Evolutionary conservation across 495 filamentous ascomycete species (phyloP), one percentile per base, ranked within the genome.

Genomic region (Choiromyces venosus): DNA sequence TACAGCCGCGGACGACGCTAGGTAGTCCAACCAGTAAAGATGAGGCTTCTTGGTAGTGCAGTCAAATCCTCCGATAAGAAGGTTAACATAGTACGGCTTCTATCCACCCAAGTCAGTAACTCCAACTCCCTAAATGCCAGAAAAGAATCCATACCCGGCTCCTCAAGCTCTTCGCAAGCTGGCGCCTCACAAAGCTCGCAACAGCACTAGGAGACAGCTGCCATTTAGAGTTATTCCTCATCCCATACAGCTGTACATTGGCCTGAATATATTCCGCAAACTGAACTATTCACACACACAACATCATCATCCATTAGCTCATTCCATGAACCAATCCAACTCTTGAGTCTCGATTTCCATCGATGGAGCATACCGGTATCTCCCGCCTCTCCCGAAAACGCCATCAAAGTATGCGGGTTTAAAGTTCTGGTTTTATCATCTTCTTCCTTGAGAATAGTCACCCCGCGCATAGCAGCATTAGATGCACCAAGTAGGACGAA

Each of bases 181-280:
- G 93, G 78, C 91, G 89, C 73, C 95, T 92, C 74, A 97, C 93
- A 81, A 97, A 98, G 85, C 89, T 90, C 66, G 93, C 91, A 39
- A 97, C 89, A 18, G 94, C 95, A 37, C 90, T 88, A 19, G 95
- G 94, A 46, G 91, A 91, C 66, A 99, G 88, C 68, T 81, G 80
- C 75, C 75, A 79, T 78, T 97, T 93, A 79, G 91, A 90, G 79
- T 93, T 90, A 82, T 98, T 98, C 75, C 95, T 93, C 94, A 97
- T 99, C 76, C 91, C 92, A 84, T 99, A 99, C 81, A 99, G 91
- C 83, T 94, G 91, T 80, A 96, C 90, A 82, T 99, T 98, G 76
- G 95, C 96, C 88, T 97, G 93, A 84, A 98, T 93, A 85, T 93
- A 98, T 86, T 99, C 95, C 80, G 95, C 93, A 83, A 99, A 99